Evolutionary conservation across 176 grass and related monocot genomes (phyloP), one percentile per base, ranked within the genome.

Genomic region (Raddia guianensis): DNA sequence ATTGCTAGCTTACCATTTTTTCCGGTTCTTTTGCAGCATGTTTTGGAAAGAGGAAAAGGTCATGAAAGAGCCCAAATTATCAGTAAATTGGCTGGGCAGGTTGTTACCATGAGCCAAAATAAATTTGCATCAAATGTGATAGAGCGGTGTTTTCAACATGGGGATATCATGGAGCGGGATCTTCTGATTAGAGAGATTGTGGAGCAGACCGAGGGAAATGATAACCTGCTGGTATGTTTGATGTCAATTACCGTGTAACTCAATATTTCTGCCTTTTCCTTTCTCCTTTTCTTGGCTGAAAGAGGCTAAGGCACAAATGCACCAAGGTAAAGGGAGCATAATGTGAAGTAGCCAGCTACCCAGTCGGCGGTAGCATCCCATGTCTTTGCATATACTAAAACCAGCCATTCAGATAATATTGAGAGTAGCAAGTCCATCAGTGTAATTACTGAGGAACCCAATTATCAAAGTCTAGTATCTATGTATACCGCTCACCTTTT

Each of bases 101-200:
- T 95, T 63, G 91, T 99, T 65, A 92, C 68, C 56, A 96, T 99
- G 97, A 99, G 97, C 76, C 97, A 99, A 82, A 90, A 96, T 78
- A 99, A 99, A 74, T 99, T 86, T 59, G 93, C 93, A 12, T 99
- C 97, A 16, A 99, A 99, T 83, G 97, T 99, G 53, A 86, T 99
- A 35, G 97, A 99, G 76, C 95, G 88, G 66, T 99, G 97, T 84
- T 99, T 99, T 53, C 91, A 86, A 70, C 88, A 95, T 90, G 97
- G 90, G 16, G 84, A 89, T 82, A 80, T 81, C 11, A 69, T 34
- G 5, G 90, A 99, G 77, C 66, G 89, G 43, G 89, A 96, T 80
- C 84, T 84, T 64, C 82, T 99, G 48, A 93, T 99, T 70, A 76
- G 70, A 73, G 88, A 89, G 45, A 99, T 99, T 49, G 81, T 96